phyloP scores from a whole-genome alignment of 257 asterid genomes.

The Craterostigma plantagineum region DNA sequence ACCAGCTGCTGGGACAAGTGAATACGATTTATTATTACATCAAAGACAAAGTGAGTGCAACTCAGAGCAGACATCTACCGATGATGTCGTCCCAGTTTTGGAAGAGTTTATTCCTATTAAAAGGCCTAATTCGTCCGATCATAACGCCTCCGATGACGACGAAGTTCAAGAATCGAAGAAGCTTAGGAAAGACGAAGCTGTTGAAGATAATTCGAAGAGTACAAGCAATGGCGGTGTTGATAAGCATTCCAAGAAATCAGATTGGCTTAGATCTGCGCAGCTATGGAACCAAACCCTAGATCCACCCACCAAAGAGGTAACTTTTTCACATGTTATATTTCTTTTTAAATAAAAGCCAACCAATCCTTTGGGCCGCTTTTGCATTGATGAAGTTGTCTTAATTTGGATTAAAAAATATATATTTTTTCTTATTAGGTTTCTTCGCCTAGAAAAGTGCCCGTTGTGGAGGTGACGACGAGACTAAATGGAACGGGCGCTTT shows the following conservation, averaged over 20 bases:
- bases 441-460: slow-evolving; percentile 15
- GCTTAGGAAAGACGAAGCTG: slow-evolving; percentile 3
- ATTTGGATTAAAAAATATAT: background rate
- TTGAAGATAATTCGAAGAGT: background rate
- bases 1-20: slow-evolving; percentile 18
- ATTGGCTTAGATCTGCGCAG: slow-evolving; percentile 77
- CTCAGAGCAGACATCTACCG: slow-evolving; percentile 54
- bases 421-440: slow-evolving; percentile 13
- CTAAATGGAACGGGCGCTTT: slow-evolving; percentile 33
- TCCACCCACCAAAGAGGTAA: slow-evolving; percentile 39
- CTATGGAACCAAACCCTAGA: slow-evolving; percentile 64
- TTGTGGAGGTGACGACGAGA: slow-evolving; percentile 30
- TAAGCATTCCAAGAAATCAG: slow-evolving; percentile 27
- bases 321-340: background rate
- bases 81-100: slow-evolving; percentile 39
- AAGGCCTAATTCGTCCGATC: slow-evolving; percentile 13
- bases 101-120: slow-evolving; percentile 55
- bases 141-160: too few species aligned
- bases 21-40: slow-evolving; percentile 23
- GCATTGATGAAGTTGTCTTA: background rate
- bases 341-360: slow-evolving; percentile 9
- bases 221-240: slow-evolving; percentile 9
- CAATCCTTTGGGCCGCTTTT: too few species aligned
- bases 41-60: slow-evolving; percentile 32
- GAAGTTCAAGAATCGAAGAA: slow-evolving; percentile 19